These are phyloP conservation scores for Gloeophyllum trabeum DNA, from an alignment of 768 basidiomycete genomes.

Conservation along the genomic window DNA sequence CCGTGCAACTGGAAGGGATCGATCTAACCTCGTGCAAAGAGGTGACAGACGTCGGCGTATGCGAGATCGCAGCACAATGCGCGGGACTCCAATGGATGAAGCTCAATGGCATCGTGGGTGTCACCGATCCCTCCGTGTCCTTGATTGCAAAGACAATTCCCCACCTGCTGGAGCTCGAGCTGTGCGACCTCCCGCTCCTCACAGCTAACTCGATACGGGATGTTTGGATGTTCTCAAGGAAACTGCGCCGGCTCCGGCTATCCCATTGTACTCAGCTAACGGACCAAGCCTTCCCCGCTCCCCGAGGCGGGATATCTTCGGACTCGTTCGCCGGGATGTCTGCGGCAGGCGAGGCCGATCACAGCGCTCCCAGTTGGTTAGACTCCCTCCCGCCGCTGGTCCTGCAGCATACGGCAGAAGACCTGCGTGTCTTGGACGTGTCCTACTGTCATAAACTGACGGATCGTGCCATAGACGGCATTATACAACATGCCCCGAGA, in stretches of 20 bases:
- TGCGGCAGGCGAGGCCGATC: constrained; percentile 7
- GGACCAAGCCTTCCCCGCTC: constrained; percentile 68
- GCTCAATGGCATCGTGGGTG: constrained; percentile 53
- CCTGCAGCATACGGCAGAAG: constrained; percentile 54
- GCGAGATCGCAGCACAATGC: constrained; percentile 58
- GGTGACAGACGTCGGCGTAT: constrained; percentile 70
- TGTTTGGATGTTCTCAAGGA: constrained; percentile 74
- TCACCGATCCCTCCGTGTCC: constrained; percentile 55
- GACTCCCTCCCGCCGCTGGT: constrained; percentile 53
- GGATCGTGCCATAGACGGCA: constrained; percentile 66
- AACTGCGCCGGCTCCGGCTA: constrained; percentile 64
- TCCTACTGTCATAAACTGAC: constrained; percentile 58
- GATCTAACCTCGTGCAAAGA: constrained; percentile 66
- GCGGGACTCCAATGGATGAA: constrained; percentile 66
- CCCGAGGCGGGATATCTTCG: constrained; percentile 4
- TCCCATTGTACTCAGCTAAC: constrained; percentile 70
- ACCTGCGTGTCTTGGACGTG: constrained; percentile 71
- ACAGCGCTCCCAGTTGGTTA: constrained; percentile 50
- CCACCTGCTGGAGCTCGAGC: constrained; percentile 71
- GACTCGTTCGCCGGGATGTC: neutral
- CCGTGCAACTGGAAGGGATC: constrained; percentile 60
- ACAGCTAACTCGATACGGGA: constrained; percentile 64
- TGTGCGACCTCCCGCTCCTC: constrained; percentile 56
- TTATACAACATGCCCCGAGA: constrained; percentile 64
- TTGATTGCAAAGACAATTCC: constrained; percentile 68